Base-by-base conservation (phyloP, 2,329 filamentous ascomycete species). In the Botrytis byssoidea region DNA sequence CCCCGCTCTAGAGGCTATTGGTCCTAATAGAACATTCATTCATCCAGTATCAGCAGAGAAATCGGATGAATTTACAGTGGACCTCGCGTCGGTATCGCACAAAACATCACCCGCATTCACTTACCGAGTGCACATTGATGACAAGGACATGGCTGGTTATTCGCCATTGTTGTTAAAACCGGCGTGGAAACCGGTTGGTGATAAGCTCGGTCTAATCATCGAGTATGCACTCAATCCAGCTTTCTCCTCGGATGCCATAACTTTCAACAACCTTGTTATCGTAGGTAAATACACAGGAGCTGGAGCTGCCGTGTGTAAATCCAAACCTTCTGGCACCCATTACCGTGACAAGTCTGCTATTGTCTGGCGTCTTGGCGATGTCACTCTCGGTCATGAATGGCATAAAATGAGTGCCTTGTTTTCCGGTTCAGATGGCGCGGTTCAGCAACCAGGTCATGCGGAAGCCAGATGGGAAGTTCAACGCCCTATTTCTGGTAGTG, bases 1-100 rank as follows among this genome's bases (percentile, higher is more conserved):
- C 35, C 84, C 91, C 16, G 88, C 88, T n/a, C 87, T 99, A 9
- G 96, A 98, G 79, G 94, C 93, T 79, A 95, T 99, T 73, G 95
- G 94, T 0, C 94, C 95, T 1, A 99, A 99, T 81, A 93, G 94
- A 61, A 93, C 94, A 73, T 97, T 98, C 83, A 90, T 98, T 70
- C 89, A 91, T 46, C 92, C 94, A 77, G 85, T 88, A 8, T 83
- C 85, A 1, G 80, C 86, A 1, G 89, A 91, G 16, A 90, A 88
- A 74, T 88, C 92, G 5, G 95, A 97, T 74, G 91, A 95, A 80
- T 99, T 97, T 83, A 88, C 85, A 0, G 85, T 99, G 46, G 89
- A 95, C 75, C 84, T 96, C n/a, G 68, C 10, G 86, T 90, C 22
- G 90, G 91, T 80, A 88, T 98, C 76, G 84, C 86, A 75, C 90